Evolutionary conservation across 2,329 filamentous ascomycete genomes (phyloP), one percentile per base, ranked within the genome.

Genomic region (Claviceps sp.): DNA sequence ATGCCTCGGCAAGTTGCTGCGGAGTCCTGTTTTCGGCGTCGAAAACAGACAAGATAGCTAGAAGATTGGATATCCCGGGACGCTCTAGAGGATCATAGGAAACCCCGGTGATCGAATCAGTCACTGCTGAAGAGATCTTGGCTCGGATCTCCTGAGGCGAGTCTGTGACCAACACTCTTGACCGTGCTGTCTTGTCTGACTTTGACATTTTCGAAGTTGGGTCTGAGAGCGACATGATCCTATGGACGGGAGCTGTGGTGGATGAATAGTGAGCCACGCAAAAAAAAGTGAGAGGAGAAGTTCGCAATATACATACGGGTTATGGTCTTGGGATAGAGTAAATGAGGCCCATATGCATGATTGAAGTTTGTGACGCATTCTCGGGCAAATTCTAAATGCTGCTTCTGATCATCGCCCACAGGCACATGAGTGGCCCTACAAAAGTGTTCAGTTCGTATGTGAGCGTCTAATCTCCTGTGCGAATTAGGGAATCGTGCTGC

Each of bases 171-270:
- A 93, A 71, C 59, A 98, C 94, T 17, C 89, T 79, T 7, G 89
- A 94, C 48, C 77, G 78, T 2, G 78, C 74, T 58, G 86, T 80
- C 0, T 75, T 63, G 60, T 89, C 77, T 0, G 89, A 95, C 68
- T 98, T 98, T 52, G 89, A 95, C 93, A 98, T 98, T 65, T 98
- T 98, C 50, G 79, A 74, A 0, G 67, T 70, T 0, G 93, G 91
- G 11, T 87, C 73, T 50, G 79, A 81, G 22, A 98, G 78, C 17
- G 89, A 95, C 90, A 96, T 97, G 56, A 98, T 78, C 55, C 91
- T 82, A 60, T 85, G 87, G 2, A 86, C 80, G 4, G 87, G 83
- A n/a, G 84, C 84, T 88, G 14, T 39, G 42, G 45, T n/a, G 6
- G n/a, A 30, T 22, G 5, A 52, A 43, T 11, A 50, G 48, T 42